Percentiles rank a stretch among this genome's conserved stretches.
Evolutionary conservation across 2,329 filamentous ascomycete genomes (phyloP).

Genomic region (Sporothrix euskadiensis): DNA sequence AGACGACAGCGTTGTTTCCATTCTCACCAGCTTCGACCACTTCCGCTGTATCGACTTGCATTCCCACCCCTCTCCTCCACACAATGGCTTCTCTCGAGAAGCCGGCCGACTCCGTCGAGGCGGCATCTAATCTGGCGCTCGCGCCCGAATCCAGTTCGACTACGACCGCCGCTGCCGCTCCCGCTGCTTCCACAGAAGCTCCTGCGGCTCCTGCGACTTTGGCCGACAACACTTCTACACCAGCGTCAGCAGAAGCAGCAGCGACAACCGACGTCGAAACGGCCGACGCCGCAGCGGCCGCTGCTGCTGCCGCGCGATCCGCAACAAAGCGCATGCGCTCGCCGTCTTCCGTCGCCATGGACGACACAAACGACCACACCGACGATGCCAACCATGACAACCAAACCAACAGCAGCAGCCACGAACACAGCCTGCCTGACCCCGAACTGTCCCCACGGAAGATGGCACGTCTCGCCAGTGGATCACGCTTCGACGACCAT

Average conservation of each 20-base stretch:
- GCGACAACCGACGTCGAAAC: slow-evolving; percentile 31
- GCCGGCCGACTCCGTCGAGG: slow-evolving; percentile 54
- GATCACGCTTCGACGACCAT: slow-evolving; percentile 30
- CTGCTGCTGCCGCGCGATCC: slow-evolving; percentile 31
- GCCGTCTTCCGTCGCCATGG: slow-evolving; percentile 40
- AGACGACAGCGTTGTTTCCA: not conserved
- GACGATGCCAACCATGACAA: not conserved
- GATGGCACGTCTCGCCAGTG: slow-evolving; percentile 51
- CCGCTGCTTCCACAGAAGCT: not conserved
- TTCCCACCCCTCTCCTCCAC: not conserved
- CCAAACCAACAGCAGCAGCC: slow-evolving; percentile 31
- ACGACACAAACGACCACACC: slow-evolving; percentile 32
- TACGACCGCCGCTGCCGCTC: slow-evolving; percentile 7
- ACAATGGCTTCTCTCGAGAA: slow-evolving; percentile 56
- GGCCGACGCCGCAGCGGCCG: slow-evolving; percentile 37
- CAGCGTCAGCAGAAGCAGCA: not conserved
- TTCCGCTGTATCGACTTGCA: not conserved
- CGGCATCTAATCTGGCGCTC: slow-evolving; percentile 44
- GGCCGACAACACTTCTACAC: slow-evolving; percentile 30
- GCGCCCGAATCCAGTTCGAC: slow-evolving; percentile 34
- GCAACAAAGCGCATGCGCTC: slow-evolving; percentile 42
- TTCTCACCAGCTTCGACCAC: not conserved
- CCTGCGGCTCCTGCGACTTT: not conserved
- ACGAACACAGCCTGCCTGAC: slow-evolving; percentile 33
- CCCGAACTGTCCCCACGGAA: slow-evolving; percentile 55